These are phyloP conservation scores for Tubosaeta sp. DNA, from an alignment of 768 basidiomycete species.

Conservation along the genomic window DNA sequence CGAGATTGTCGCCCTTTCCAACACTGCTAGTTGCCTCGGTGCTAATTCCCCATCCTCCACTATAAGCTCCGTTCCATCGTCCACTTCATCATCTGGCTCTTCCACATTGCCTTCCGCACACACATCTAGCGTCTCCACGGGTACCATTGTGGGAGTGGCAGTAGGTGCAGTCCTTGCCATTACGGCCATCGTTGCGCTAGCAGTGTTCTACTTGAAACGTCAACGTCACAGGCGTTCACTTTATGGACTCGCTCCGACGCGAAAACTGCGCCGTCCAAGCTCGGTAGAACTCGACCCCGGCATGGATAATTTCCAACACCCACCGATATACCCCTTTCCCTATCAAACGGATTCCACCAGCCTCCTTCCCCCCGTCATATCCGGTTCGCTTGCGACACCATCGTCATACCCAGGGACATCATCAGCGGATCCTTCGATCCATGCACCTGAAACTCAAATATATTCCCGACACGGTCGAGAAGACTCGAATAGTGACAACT, in stretches of 20 bases:
- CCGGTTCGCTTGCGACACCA: background rate
- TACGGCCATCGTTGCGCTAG: constrained; percentile 47
- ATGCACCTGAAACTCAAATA: constrained; percentile 5
- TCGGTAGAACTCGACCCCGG: constrained; percentile 37
- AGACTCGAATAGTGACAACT: constrained; percentile 20
- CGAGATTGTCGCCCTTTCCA: constrained; percentile 43
- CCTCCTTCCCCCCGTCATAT: constrained; percentile 11
- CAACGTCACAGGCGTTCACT: constrained; percentile 19
- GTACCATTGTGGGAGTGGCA: constrained; percentile 45
- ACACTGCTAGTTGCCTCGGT: constrained; percentile 50
- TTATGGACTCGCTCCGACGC: constrained; percentile 27
- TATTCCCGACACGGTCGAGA: constrained; percentile 12
- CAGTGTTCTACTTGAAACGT: constrained; percentile 45
- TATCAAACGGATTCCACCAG: constrained; percentile 21
- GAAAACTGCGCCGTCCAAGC: constrained; percentile 30
- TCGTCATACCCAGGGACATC: constrained; percentile 5
- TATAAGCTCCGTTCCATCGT: constrained; percentile 20
- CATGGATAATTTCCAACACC: constrained; percentile 26
- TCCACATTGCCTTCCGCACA: constrained; percentile 19
- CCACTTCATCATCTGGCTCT: constrained; percentile 12
- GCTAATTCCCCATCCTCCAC: constrained; percentile 51
- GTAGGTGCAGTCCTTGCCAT: constrained; percentile 52
- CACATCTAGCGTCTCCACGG: constrained; percentile 34
- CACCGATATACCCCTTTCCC: constrained; percentile 33
- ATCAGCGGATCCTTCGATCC: constrained; percentile 6